Conservation (phyloP, 306 rosid genomes). For the Gynostemma pentaphyllum region DNA sequence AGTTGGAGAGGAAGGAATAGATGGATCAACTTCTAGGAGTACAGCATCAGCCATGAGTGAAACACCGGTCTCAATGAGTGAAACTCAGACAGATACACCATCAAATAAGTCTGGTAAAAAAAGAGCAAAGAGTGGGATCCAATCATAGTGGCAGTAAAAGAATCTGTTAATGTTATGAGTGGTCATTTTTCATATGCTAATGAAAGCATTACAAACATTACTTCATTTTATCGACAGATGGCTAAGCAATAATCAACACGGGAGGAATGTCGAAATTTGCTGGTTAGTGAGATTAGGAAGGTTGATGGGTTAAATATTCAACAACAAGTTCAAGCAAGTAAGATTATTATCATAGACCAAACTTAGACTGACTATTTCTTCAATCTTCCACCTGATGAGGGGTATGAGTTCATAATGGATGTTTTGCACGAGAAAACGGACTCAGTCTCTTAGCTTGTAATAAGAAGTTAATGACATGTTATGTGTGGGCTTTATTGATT, state of each 20-base stretch:
- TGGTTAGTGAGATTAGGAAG: background rate
- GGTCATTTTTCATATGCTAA: background rate
- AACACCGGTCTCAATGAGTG: too few species aligned
- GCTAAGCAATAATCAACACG: background rate
- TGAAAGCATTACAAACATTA: background rate
- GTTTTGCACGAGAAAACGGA: background rate
- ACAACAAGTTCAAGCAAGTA: background rate
- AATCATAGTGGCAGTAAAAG: too few species aligned
- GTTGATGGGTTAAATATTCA: background rate
- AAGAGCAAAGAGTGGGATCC: too few species aligned
- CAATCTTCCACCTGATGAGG: background rate
- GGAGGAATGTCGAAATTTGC: background rate
- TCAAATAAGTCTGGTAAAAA: too few species aligned
- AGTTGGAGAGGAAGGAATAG: too few species aligned
- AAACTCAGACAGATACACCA: too few species aligned
- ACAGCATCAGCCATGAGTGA: too few species aligned
- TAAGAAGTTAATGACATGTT: too few species aligned
- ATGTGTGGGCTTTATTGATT: too few species aligned
- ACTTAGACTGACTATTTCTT: background rate
- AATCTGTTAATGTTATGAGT: too few species aligned
- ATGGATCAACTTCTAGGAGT: too few species aligned
- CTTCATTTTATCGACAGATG: background rate
- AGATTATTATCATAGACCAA: background rate
- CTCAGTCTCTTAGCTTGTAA: too few species aligned
- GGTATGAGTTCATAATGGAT: background rate